Base-by-base conservation (phyloP, 192 early-diverging fungal genomes). In the Spinellus fusiger region DNA sequence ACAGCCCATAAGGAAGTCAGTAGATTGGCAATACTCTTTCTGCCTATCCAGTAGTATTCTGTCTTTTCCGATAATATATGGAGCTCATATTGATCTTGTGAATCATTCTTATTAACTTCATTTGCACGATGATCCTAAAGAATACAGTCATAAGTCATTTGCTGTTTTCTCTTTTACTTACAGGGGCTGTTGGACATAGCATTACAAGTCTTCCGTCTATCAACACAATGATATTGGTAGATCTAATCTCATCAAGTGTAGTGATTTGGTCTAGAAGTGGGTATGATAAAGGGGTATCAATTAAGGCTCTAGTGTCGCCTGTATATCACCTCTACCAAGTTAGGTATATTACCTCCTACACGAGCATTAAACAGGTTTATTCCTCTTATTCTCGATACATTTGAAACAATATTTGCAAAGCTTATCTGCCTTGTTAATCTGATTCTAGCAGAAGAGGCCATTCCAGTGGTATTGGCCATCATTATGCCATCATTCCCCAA, bases 21-120 rank as follows among this genome's bases (percentile, higher is more conserved):
- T 10, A 88, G 59, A 31, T 75, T 78, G 37, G 73, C 75, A n/a
- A 82, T 40, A 18, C 77, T 73, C 34, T 77, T 76, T 13, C 74
- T 71, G 0, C 82, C 80, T 23, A 87, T 77, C 88, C 89, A 92
- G 69, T 88, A 90, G 66, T 79, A 86, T 64, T 93, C 91, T 12
- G 88, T 70, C 37, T 80, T 79, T 20, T 84, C 78, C 6, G 79
- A 62, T 20, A 93, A 51, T 28, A 69, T 61, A 15, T 79, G 70
- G 16, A 78, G 59, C 48, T 87, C 75, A 32, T 69, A 75, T 63
- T 68, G 66, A 15, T 51, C 50, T 25, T 60, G 28, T 18, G 25
- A 47, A 31, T 54, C 60, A 56, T 62, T 29, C 18, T 62, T 48
- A 49, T 68, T 59, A 47, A 32, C 85, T 76, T 34, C 59, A 60